Base-by-base conservation (phyloP, 306 rosid genomes). In the Cucurbita maxima region DNA sequence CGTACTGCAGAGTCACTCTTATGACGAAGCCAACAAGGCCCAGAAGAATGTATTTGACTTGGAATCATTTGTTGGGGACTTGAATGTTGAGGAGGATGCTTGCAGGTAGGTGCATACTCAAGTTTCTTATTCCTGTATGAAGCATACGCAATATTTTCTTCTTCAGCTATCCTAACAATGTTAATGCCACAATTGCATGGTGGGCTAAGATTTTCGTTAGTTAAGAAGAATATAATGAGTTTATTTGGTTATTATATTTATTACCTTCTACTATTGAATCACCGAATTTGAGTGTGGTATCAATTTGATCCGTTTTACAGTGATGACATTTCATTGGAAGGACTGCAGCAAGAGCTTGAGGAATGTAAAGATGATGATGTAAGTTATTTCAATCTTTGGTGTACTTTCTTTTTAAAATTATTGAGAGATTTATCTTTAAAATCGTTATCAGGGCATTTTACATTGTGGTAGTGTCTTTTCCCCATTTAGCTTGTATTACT, bases 291-390 rank as follows among this genome's bases (percentile, higher is more conserved):
- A 48, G 2, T 3, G 4, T 12, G 14, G 20, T 25, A 45, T 69
- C 7, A 48, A 69, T 47, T 69, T 70, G 45, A 50, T 20, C 71
- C 79, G 8, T 71, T 75, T 60, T 77, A 79, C 84, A 90, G 98
- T 18, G 95, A 86, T 62, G 97, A 90, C 73, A 76, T 90, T 58
- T 88, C 97, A 5, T 78, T 94, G 88, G 97, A 94, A 73, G 98
- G 98, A 61, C 84, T 94, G 15, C 86, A 94, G 76, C 89, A 89
- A 85, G 98, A 94, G 80, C 85, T 94, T 8, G 97, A 94, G 80
- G 97, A 94, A 87, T 90, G 96, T 77, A 86, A 84, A 79, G 72
- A 89, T 51, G 90, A 94, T 45, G 89, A 88, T 44, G 97, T 94
- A 62, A 84, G 96, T 82, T 70, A 53, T 40, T 38, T 20, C 36